Base-by-base conservation (phyloP, 2,329 filamentous ascomycete species). In the Corynespora cassiicola region DNA sequence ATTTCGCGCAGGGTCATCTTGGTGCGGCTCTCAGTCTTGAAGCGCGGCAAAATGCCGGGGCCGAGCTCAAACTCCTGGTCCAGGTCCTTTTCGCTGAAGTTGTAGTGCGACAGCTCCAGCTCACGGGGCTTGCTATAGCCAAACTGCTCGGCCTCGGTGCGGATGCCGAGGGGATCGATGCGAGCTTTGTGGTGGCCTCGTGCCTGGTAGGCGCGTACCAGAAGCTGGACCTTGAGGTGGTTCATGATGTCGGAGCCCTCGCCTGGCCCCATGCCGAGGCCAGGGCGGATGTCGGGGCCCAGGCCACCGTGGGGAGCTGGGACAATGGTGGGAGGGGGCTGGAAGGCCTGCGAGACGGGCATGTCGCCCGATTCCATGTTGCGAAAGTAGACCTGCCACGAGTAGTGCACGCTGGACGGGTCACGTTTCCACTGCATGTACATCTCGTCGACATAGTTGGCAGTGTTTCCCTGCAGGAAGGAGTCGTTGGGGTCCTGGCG, bases 381-480 rank as follows among this genome's bases (percentile, higher is more conserved):
- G 76, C 86, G 89, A 82, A 99, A 99, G 81, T 99, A 99, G 68
- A 95, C 86, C 76, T 96, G 92, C 94, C 94, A 99, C 70, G 94
- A 99, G 61, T 96, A 81, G 74, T 99, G 94, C 43, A 99, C 94
- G 66, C 89, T 96, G 61, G 84, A 81, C 35, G 94, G 91, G 61
- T 99, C 90, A 52, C 88, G 79, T 75, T 92, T 96, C 94, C 94
- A 99, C 69, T 91, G 85, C 77, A 96, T 78, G 75, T 99, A 99
- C 94, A 99, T 99, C 78, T 96, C 94, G 72, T 99, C 94, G 69
- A 99, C 90, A 76, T 99, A 99, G 77, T 95, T 96, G 73, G 94
- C 94, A 45, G 92, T 94, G 78, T 89, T 97, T 56, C 94, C 94
- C 50, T 90, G 89, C 47, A 99, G 82, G 80, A 99, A 99, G 75